Evolutionary conservation across 257 asterid species (phyloP).

Genomic region (Petunia axillaris): DNA sequence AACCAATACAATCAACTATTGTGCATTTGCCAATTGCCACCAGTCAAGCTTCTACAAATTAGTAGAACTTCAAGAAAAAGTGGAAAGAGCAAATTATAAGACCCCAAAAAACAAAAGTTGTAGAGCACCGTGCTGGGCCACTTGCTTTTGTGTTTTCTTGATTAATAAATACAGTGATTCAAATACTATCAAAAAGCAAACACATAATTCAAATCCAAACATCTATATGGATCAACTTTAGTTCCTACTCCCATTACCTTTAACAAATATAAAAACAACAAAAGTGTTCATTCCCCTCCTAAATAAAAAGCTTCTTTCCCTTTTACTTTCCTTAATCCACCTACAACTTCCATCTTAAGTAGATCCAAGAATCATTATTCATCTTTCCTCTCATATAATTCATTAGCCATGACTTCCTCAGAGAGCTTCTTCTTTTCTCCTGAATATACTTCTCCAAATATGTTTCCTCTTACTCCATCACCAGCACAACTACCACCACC

Average conservation of each 20-base stretch:
- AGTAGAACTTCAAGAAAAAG: slow-evolving; percentile 49
- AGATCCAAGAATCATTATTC: slow-evolving; percentile 32
- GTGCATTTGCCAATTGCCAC: slow-evolving; percentile 27
- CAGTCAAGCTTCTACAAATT: slow-evolving; percentile 30
- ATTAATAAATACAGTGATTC: not conserved
- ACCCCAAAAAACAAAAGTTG: not conserved
- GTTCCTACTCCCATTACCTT: slow-evolving; percentile 40
- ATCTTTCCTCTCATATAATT: slow-evolving; percentile 29
- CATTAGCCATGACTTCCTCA: slow-evolving; percentile 25
- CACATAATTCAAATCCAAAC: slow-evolving; percentile 43
- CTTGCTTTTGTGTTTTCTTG: slow-evolving; percentile 35
- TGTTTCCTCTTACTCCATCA: slow-evolving; percentile 47
- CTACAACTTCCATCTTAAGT: slow-evolving; percentile 33
- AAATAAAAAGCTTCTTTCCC: slow-evolving; percentile 53
- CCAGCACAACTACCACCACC: slow-evolving; percentile 36
- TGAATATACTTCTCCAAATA: slow-evolving; percentile 31
- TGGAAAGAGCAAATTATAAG: slow-evolving; percentile 29
- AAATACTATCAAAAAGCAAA: slow-evolving; percentile 34
- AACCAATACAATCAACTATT: slow-evolving; percentile 6
- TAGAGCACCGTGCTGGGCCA: slow-evolving; percentile 32
- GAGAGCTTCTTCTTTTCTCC: slow-evolving; percentile 30
- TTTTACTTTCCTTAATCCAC: slow-evolving; percentile 46
- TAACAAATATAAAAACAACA: slow-evolving; percentile 38
- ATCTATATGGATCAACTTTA: slow-evolving; percentile 41
- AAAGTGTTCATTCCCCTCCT: slow-evolving; percentile 45